phyloP scores from a whole-genome alignment of 441 rosid species.

The Mallotus japonicus region DNA sequence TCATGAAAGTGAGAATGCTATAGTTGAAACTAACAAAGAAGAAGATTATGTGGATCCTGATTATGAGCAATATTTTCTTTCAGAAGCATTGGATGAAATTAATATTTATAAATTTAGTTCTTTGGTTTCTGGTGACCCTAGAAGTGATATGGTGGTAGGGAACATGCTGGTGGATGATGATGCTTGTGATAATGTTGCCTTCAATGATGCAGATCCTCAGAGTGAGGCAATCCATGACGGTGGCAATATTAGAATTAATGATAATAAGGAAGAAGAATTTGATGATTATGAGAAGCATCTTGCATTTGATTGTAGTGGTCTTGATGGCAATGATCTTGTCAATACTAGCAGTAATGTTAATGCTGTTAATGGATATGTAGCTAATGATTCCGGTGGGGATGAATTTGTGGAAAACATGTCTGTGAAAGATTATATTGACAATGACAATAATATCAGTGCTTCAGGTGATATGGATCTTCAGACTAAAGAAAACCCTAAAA shows the following conservation, averaged over 20 bases:
- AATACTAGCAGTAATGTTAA: neutral
- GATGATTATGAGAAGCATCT: constrained; percentile 7
- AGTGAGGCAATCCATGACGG: neutral
- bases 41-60: neutral
- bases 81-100: neutral
- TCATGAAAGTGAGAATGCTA: neutral
- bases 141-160: neutral
- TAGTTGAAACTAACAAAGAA: neutral
- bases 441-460: neutral
- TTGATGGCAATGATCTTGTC: neutral
- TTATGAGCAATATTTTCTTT: neutral
- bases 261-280: neutral
- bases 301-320: neutral
- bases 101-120: neutral
- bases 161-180: neutral
- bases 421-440: neutral
- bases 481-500: neutral
- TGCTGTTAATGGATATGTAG: neutral
- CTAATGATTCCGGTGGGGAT: neutral
- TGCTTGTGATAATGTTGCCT: neutral
- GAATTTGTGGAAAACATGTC: neutral
- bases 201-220: neutral
- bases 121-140: neutral
- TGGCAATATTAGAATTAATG: neutral
- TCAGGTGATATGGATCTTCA: neutral